These are phyloP conservation scores for Colletotrichum paranaense DNA, from an alignment of 2,329 filamentous ascomycete species.

Conservation along the genomic window DNA sequence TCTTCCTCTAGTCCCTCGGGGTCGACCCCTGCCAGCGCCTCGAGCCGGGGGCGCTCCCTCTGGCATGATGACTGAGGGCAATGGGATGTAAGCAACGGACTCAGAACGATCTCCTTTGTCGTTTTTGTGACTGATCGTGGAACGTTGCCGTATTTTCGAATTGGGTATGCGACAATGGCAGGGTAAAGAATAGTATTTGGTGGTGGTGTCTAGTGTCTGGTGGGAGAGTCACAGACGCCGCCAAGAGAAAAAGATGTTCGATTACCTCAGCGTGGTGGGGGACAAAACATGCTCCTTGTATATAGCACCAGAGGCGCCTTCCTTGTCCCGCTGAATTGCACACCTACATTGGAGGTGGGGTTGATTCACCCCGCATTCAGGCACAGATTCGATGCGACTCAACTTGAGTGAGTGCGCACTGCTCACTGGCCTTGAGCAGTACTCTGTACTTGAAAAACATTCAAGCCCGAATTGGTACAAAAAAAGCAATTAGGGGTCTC, in stretches of 20 bases:
- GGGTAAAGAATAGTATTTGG: not conserved
- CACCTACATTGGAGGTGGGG: conserved; percentile 1
- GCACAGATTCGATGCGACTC: not conserved
- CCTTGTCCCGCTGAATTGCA: not conserved
- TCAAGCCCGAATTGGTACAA: not conserved
- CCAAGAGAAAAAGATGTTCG: conserved; percentile 17
- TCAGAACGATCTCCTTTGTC: not conserved
- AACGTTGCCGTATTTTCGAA: not conserved
- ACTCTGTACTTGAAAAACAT: not conserved
- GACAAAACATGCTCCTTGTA: conserved; percentile 4
- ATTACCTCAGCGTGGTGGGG: conserved; percentile 30
- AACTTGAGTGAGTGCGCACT: not conserved
- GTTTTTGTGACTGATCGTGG: not conserved
- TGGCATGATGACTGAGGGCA: conserved; percentile 18
- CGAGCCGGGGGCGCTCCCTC: conserved; percentile 30
- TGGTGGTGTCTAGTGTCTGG: not conserved
- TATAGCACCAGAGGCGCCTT: not conserved
- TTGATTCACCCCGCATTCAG: conserved; percentile 16
- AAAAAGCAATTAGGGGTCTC: not conserved
- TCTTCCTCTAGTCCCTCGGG: conserved; percentile 33
- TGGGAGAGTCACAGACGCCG: conserved; percentile 6
- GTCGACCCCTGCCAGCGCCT: conserved; percentile 35
- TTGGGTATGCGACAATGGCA: not conserved
- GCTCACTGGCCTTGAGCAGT: not conserved
- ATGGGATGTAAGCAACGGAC: not conserved